These are phyloP conservation scores for Ceratobasidium sp. DNA, from an alignment of 1,284 basidiomycete genomes.

Conservation along the genomic window DNA sequence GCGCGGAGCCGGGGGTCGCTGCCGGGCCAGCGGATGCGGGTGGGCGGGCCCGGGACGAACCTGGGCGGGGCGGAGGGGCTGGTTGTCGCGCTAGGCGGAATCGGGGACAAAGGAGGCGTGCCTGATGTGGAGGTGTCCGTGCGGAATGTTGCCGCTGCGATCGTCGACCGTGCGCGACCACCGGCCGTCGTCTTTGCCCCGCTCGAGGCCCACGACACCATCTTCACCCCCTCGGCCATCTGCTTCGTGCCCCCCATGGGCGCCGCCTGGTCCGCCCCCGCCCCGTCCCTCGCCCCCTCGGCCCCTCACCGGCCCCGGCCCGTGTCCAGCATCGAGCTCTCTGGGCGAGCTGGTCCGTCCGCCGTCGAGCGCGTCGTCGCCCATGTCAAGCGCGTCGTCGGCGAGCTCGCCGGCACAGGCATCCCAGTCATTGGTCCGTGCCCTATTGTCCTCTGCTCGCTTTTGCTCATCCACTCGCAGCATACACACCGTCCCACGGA, in stretches of 20 bases:
- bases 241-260: slow-evolving; percentile 44
- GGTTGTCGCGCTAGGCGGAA: slow-evolving; percentile 30
- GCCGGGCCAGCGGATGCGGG: slow-evolving; percentile 3
- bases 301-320: slow-evolving; percentile 45
- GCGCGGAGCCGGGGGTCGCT: slow-evolving; percentile 39
- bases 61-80: slow-evolving; percentile 38
- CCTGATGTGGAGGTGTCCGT: slow-evolving; percentile 20
- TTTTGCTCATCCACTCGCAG: slow-evolving; percentile 23
- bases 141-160: slow-evolving; percentile 2
- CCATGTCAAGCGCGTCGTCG: slow-evolving; percentile 30
- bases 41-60: slow-evolving; percentile 11
- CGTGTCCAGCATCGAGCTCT: slow-evolving; percentile 44
- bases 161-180: not conserved
- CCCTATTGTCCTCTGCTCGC: not conserved
- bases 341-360: slow-evolving; percentile 35
- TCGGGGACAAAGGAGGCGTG: slow-evolving; percentile 39
- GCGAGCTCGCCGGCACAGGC: slow-evolving; percentile 24
- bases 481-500: slow-evolving; percentile 31
- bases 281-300: not conserved
- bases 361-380: slow-evolving; percentile 45
- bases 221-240: slow-evolving; percentile 47
- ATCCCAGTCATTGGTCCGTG: slow-evolving; percentile 39
- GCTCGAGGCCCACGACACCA: slow-evolving; percentile 29
- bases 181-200: slow-evolving; percentile 31
- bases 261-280: slow-evolving; percentile 29